Conservation (phyloP, 495 filamentous ascomycete genomes). For the Copromyces sp. region DNA sequence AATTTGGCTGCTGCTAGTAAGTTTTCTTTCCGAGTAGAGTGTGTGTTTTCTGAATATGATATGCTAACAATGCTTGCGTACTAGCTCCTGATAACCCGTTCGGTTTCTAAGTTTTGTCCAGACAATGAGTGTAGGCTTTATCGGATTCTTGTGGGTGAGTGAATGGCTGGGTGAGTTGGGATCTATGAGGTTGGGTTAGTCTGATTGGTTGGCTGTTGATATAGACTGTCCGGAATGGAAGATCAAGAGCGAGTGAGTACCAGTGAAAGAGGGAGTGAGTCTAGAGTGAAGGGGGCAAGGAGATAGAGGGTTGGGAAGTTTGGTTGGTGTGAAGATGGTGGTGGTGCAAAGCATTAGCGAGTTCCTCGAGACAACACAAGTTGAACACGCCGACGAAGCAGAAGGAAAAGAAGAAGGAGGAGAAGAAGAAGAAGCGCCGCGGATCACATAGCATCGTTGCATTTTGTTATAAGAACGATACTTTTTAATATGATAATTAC, state of each 20-base stretch:
- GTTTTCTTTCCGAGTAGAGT: conserved; percentile 17
- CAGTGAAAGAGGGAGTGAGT: background rate
- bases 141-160: background rate
- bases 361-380: background rate
- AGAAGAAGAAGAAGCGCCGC: background rate
- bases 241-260: background rate
- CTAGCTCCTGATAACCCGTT: conserved; percentile 19
- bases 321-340: background rate
- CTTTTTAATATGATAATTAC: background rate
- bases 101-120: conserved; percentile 7
- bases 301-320: background rate
- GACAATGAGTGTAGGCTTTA: background rate
- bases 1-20: conserved; percentile 92
- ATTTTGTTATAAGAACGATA: background rate
- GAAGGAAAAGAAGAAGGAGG: background rate
- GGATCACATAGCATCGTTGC: background rate
- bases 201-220: background rate
- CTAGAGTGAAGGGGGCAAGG: background rate
- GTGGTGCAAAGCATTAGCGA: background rate
- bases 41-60: background rate
- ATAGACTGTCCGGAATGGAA: background rate
- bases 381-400: background rate
- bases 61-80: background rate
- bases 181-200: background rate
- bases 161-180: background rate